A percentile compares a stretch with the other conserved stretches of the same genome.
Evolutionary conservation across 2,329 filamentous ascomycete genomes (phyloP).

Genomic region (Talaromyces sp.): DNA sequence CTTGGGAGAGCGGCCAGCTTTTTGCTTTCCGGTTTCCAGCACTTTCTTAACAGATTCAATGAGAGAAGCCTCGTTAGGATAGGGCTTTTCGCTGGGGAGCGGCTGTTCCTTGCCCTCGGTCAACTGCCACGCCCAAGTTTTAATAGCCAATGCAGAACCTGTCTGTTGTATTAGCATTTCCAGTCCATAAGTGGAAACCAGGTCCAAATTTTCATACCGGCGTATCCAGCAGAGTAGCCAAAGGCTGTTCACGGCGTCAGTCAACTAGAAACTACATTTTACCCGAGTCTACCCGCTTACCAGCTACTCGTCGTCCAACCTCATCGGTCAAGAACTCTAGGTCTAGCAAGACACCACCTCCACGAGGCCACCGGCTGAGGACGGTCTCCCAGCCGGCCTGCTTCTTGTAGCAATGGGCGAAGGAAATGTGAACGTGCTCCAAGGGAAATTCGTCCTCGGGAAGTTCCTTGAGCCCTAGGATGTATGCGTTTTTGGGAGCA

Average conservation of each 20-base stretch:
- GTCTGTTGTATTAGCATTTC: background rate
- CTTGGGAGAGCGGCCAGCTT: conserved; percentile 63
- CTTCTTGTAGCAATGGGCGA: conserved; percentile 71
- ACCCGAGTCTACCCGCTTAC: conserved; percentile 16
- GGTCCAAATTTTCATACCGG: conserved; percentile 34
- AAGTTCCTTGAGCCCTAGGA: conserved; percentile 74
- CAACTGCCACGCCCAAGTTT: conserved; percentile 81
- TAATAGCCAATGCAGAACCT: conserved; percentile 67
- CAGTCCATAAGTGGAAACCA: background rate
- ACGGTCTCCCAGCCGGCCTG: conserved; percentile 76
- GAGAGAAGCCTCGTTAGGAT: conserved; percentile 67
- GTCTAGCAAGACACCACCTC: conserved; percentile 73
- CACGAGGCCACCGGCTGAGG: conserved; percentile 72
- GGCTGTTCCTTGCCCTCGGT: conserved; percentile 62
- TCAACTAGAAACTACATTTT: background rate
- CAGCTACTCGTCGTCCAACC: conserved; percentile 54
- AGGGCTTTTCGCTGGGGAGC: conserved; percentile 56
- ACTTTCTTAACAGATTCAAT: conserved; percentile 69
- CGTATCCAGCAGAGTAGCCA: conserved; percentile 69
- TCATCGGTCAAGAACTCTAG: conserved; percentile 81
- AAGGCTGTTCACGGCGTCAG: conserved; percentile 28
- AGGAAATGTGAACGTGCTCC: conserved; percentile 68
- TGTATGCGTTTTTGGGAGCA: conserved; percentile 63
- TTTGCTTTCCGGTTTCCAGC: conserved; percentile 62
- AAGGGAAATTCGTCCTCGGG: conserved; percentile 66